Percentiles rank a stretch among this genome's conserved stretches.
These are phyloP conservation scores for Amanita muscaria DNA, from an alignment of 768 basidiomycete species.

Conservation along the genomic window DNA sequence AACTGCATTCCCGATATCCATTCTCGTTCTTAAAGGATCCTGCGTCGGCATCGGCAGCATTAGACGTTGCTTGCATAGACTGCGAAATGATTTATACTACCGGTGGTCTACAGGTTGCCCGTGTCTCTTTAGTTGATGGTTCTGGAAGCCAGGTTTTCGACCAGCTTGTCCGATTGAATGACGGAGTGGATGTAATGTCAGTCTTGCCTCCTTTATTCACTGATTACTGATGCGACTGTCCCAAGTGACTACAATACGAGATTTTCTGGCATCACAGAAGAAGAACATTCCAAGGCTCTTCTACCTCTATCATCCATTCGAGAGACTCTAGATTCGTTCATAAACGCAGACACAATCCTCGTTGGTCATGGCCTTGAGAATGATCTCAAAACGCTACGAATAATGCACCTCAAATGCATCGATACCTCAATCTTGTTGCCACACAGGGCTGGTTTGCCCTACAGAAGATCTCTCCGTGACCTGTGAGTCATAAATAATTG, in stretches of 20 bases:
- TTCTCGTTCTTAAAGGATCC: slow-evolving; percentile 45
- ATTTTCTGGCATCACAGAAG: slow-evolving; percentile 72
- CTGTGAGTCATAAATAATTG: slow-evolving; percentile 39
- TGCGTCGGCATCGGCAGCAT: slow-evolving; percentile 21
- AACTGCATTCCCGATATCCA: slow-evolving; percentile 65
- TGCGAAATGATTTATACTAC: slow-evolving; percentile 98
- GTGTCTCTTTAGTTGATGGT: slow-evolving; percentile 84
- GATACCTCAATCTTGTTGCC: slow-evolving; percentile 88
- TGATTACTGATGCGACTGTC: background rate
- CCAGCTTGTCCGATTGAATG: slow-evolving; percentile 72
- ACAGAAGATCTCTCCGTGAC: slow-evolving; percentile 71
- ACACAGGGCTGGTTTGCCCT: slow-evolving; percentile 66
- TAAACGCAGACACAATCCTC: slow-evolving; percentile 75
- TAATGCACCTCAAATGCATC: slow-evolving; percentile 77
- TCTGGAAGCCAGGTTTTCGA: slow-evolving; percentile 71
- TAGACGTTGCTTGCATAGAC: slow-evolving; percentile 84
- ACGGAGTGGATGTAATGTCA: slow-evolving; percentile 70
- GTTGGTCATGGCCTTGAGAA: slow-evolving; percentile 92
- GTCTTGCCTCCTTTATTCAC: slow-evolving; percentile 16
- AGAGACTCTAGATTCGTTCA: slow-evolving; percentile 56
- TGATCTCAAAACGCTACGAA: slow-evolving; percentile 83
- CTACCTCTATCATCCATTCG: slow-evolving; percentile 62
- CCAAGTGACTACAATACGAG: slow-evolving; percentile 85
- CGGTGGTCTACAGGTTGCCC: slow-evolving; percentile 82
- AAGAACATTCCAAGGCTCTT: slow-evolving; percentile 49